Evolutionary conservation across 306 rosid genomes (phyloP).

Genomic region (Vicia faba): DNA sequence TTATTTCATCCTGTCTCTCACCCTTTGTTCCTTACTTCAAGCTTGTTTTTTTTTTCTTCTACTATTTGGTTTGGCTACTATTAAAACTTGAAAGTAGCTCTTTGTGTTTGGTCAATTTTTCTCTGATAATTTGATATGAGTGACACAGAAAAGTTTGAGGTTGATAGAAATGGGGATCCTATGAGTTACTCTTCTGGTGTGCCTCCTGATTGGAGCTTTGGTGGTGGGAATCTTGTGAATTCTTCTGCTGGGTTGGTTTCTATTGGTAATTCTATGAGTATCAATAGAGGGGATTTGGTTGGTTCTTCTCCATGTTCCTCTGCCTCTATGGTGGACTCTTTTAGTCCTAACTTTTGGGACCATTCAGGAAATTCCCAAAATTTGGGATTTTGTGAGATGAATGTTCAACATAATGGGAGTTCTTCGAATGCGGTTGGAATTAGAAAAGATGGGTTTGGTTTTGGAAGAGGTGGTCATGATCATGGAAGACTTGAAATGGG

Average conservation of each 20-base stretch:
- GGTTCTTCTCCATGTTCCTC: conserved; percentile 71
- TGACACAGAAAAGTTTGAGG: conserved; percentile 70
- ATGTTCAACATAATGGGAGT: conserved; percentile 36
- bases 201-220: conserved; percentile 80
- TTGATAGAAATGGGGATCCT: conserved; percentile 68
- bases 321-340: conserved; percentile 71
- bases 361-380: conserved; percentile 57
- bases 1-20: conserved; percentile 38
- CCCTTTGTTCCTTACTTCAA: neutral
- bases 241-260: conserved; percentile 61
- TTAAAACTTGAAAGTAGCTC: conserved; percentile 23
- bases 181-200: conserved; percentile 60
- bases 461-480: conserved; percentile 56
- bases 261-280: conserved; percentile 48
- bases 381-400: conserved; percentile 62
- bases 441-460: conserved; percentile 54
- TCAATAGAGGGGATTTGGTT: conserved; percentile 58
- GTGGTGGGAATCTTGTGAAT: conserved; percentile 56
- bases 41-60: neutral
- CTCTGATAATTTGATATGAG: conserved; percentile 66
- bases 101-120: conserved; percentile 28
- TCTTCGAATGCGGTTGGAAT: conserved; percentile 49
- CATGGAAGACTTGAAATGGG: conserved; percentile 7
- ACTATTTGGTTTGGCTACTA: conserved; percentile 29
- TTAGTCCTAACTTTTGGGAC: conserved; percentile 66